Evolutionary conservation across 2,329 filamentous ascomycete genomes (phyloP), one percentile per base, ranked within the genome.

Genomic region (Daldinia sp.): DNA sequence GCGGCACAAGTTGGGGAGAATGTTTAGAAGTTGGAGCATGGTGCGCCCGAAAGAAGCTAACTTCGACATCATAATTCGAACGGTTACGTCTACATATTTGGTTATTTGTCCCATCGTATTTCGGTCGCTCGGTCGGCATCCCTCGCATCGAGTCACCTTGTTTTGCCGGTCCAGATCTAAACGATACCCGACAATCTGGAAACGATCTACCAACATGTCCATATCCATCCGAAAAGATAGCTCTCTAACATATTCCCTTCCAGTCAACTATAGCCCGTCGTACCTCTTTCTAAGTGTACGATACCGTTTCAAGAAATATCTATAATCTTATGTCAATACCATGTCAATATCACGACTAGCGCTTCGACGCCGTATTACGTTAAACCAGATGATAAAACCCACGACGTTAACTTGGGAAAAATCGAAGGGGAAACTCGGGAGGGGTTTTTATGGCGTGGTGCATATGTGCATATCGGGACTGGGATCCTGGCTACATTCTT

Each of bases 271-370:
- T 21, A 66, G 75, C 60, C 74, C 78, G 66, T 88, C 85, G 79
- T 97, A 97, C 74, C 92, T 85, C 79, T 95, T 90, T 73, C 90
- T 89, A 72, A 97, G 80, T 23, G 92, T 88, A 70, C 94, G 89
- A 80, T 97, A 97, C 75, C 91, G 87, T 82, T 96, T 97, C 72
- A 97, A 82, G 80, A 95, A 96, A 78, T 96, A 96, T 75, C 92
- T 96, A 76, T 65, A 50, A 71, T 63, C 63, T 66, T 43, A 54
- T 53, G 56, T 74, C 61, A 71, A 59, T 43, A 59, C 25, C 47
- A 54, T 53, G 56, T 74, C 61, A 71, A 59, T 43, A 59, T 23
- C 17, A 60, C 30, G 39, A 10, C 27, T 17, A 59, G 51, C 48
- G 50, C 60, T 51, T 53, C 9, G 32, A 47, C 32, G 4, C 13